Evolutionary conservation across 2,329 filamentous ascomycete species (phyloP), one percentile per base, ranked within the genome.

Genomic region (Pestalotiopsis fici): DNA sequence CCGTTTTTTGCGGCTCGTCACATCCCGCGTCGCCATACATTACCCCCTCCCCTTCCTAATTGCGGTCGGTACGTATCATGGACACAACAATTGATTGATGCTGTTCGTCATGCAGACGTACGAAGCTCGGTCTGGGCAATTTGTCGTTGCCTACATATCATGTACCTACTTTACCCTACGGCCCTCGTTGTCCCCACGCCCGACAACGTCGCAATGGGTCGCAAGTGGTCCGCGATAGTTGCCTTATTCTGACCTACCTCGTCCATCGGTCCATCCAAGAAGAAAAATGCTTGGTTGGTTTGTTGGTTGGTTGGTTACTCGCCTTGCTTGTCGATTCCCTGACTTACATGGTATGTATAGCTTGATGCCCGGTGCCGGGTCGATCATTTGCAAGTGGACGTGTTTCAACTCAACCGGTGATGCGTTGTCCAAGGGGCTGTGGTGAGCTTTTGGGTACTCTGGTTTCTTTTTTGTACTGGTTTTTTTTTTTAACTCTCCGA

Each of bases 341-440:
- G 43, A n/a, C 7, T 35, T 35, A 35, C 31, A 35, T 50, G 43
- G 43, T 18, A 21, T 50, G 18, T 21, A 9, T 50, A 21, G 7
- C n/a, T 7, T 21, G n/a, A n/a, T 50, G 43, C 18, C 43, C 57
- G 57, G 57, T 21, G 28, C 28, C 57, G 57, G 31, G n/a, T 37
- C 31, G 25, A 31, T 35, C 28, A 60, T 37, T 35, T 31, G n/a
- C 57, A 37, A 31, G 28, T 37, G 27, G 57, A 27, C 55, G 55
- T 50, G 27, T 60, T 37, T 60, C 57, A 60, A 37, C 25, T 27
- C n/a, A 60, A 37, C 57, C 57, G 57, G 27, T 60, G 57, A 60
- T 60, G 57, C 57, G 57, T 21, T 60, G 57, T 37, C 57, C 27
- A 60, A n/a, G 55, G 55, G 55, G 21, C 3, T 57, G 55, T 57